A percentile compares a stretch with the other conserved stretches of the same genome.
Evolutionary conservation across 306 rosid genomes (phyloP).

Genomic region (Corylus americana): DNA sequence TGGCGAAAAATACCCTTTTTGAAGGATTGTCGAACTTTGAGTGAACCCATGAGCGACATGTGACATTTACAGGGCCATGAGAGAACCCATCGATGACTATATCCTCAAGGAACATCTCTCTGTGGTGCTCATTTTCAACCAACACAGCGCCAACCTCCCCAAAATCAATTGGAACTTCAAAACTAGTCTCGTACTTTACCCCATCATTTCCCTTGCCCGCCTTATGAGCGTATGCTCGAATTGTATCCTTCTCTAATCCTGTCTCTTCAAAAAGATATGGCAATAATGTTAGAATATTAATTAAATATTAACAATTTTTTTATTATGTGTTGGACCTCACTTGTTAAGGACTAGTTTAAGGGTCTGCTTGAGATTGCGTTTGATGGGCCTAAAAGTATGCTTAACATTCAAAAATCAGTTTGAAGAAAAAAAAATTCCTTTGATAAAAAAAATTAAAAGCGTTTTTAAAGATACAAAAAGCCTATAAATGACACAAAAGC

Average conservation of each 20-base stretch:
- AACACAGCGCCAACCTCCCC: conserved; percentile 64
- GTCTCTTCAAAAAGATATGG: conserved; percentile 30
- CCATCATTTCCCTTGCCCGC: conserved; percentile 17
- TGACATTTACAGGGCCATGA: conserved; percentile 28
- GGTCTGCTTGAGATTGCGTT: no score
- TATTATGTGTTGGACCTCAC: no score
- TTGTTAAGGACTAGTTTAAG: no score
- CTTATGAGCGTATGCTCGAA: conserved; percentile 56
- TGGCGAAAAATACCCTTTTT: conserved; percentile 60
- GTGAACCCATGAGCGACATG: conserved; percentile 66
- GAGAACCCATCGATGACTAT: conserved; percentile 45
- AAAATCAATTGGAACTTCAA: conserved; percentile 53
- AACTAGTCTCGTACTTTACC: conserved; percentile 47
- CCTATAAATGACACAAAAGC: no score
- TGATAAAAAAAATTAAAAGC: no score
- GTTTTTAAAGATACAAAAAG: no score
- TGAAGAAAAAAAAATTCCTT: no score
- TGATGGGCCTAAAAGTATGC: no score
- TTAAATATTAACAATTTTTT: no score
- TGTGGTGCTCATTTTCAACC: conserved; percentile 73
- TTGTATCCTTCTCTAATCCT: conserved; percentile 48
- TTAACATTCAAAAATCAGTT: no score
- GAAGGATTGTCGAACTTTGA: conserved; percentile 53
- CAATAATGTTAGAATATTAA: no score
- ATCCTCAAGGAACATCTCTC: conserved; percentile 59